Evolutionary conservation across 257 asterid genomes (phyloP).

Genomic region (Capsicum pubescens): DNA sequence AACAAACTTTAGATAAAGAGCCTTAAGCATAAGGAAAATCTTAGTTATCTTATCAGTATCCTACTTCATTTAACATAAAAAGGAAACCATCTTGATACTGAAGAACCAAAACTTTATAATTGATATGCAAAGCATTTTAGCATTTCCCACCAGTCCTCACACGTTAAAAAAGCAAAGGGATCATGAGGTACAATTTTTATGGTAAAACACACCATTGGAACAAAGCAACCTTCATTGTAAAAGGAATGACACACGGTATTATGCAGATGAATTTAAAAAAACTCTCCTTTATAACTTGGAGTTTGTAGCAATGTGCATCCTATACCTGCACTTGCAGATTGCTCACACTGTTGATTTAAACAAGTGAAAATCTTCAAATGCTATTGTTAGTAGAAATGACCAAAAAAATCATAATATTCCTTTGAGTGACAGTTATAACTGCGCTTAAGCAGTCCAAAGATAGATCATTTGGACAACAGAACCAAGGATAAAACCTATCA

Average conservation of each 20-base stretch:
- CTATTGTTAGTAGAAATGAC: neutral
- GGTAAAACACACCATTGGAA: neutral
- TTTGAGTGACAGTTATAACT: neutral
- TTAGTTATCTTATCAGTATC: neutral
- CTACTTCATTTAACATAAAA: neutral
- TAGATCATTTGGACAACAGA: neutral
- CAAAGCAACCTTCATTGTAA: neutral
- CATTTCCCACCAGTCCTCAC: neutral
- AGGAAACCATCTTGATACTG: neutral
- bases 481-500: neutral
- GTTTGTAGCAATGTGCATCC: neutral
- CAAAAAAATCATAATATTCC: neutral
- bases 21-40: neutral
- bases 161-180: neutral
- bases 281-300: constrained; percentile 17
- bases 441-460: neutral
- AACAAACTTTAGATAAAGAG: neutral
- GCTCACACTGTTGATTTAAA: constrained; percentile 8
- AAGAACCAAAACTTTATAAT: neutral
- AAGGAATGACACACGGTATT: neutral
- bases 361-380: constrained; percentile 10
- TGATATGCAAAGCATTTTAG: neutral
- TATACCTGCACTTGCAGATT: constrained; percentile 15
- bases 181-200: neutral
- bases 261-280: neutral